phyloP scores from a whole-genome alignment of 805 yeast species.

The Tanozyma kutaoensis region DNA sequence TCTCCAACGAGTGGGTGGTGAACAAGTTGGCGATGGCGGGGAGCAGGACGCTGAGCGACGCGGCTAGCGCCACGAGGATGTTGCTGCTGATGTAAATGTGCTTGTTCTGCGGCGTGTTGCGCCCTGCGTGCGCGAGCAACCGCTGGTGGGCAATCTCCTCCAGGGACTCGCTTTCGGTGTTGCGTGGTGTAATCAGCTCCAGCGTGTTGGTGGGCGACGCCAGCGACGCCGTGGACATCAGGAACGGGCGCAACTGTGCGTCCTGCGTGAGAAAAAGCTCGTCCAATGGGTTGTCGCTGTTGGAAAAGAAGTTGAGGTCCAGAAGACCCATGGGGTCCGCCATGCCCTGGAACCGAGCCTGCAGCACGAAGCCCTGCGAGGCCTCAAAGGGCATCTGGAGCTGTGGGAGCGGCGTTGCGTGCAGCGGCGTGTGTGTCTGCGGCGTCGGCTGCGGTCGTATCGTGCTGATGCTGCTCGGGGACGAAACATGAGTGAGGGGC shows the following conservation, averaged over 20 bases:
- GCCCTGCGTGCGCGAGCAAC: constrained; percentile 7
- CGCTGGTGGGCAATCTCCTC: neutral
- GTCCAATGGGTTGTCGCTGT: constrained; percentile 25
- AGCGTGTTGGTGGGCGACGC: constrained; percentile 21
- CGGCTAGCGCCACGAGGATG: constrained; percentile 20
- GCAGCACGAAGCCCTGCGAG: no score
- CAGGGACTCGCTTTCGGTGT: constrained; percentile 1
- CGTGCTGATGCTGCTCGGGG: no score
- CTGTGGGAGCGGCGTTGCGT: no score
- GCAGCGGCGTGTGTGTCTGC: no score
- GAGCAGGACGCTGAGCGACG: constrained; percentile 7
- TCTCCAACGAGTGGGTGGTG: no score
- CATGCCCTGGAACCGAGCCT: no score
- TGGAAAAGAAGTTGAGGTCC: constrained; percentile 23
- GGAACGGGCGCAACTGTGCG: neutral
- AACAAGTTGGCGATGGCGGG: no score
- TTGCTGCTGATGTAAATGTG: constrained; percentile 26
- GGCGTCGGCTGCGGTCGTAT: no score
- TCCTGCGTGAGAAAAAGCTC: constrained; percentile 2
- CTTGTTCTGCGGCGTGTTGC: constrained; percentile 12
- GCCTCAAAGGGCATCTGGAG: no score
- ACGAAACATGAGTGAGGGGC: no score
- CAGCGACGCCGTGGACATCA: constrained; percentile 11
- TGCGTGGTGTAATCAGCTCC: constrained; percentile 8
- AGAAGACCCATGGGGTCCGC: constrained; percentile 13